Base-by-base conservation (phyloP, 495 filamentous ascomycete species). In the Aspergillus olivimuriae region DNA sequence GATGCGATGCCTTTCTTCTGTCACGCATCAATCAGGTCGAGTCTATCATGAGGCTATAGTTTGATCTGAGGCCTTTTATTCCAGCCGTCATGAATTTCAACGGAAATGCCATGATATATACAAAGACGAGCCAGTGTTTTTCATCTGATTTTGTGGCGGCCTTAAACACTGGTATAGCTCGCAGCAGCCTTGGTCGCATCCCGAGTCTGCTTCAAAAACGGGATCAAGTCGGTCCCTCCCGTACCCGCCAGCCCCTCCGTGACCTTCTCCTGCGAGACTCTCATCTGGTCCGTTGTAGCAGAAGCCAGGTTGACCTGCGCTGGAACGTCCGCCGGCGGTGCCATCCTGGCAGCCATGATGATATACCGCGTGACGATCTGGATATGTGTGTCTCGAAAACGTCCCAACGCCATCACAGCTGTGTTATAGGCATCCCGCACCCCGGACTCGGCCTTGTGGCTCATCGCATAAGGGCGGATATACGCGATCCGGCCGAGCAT, bases 331-430 rank as follows among this genome's bases (percentile, higher is more conserved):
- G 10, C 19, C 0, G 63, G 55, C 10, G 41, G 38, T 23, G 31
- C 41, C 21, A 26, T 56, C 51, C 46, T 61, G 28, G 62, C 64
- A 35, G 52, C 62, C 49, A 92, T 61, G 47, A 96, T 81, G 62
- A 98, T 92, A 66, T 96, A 98, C 26, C 92, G 83, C 9, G 88
- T 84, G 6, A 97, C 92, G 51, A 98, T 91, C 57, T 84, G 83
- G 50, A 97, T 86, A 53, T 98, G 92, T 56, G 87, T 90, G 55
- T 92, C 88, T 15, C 92, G 81, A 53, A 98, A 85, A 11, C 73
- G 68, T 17, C 83, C 78, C 22, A 98, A 77, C 70, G 89, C 86
- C 41, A 85, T 75, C 1, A 95, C 75, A 43, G 86, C 91, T 10
- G 84, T 81, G 51, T 98, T 91, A 66, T 86, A 98, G 7, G 94